These are phyloP conservation scores for Kwoniella dendrophila DNA, from an alignment of 768 basidiomycete genomes.

Conservation along the genomic window DNA sequence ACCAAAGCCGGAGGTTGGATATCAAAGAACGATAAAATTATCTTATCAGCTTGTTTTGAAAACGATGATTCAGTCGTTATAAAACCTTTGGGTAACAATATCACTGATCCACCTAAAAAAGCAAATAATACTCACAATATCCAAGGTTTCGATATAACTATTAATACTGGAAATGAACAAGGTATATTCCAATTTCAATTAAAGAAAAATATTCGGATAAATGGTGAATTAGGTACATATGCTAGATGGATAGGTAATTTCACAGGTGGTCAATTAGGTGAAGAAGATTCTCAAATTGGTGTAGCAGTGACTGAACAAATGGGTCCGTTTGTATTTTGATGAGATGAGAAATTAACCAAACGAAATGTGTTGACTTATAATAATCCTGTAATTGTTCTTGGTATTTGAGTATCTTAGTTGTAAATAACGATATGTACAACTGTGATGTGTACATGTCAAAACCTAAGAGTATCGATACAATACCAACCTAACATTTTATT, in stretches of 20 bases:
- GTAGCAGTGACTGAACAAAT: conserved; percentile 8
- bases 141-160: conserved; percentile 8
- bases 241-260: conserved; percentile 19
- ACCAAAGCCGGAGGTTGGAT: conserved; percentile 8
- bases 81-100: conserved; percentile 3
- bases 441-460: too few species aligned
- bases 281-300: neutral
- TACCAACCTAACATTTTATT: neutral
- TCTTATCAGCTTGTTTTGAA: conserved; percentile 3
- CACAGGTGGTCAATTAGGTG: neutral
- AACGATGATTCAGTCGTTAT: neutral
- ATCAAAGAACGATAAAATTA: neutral
- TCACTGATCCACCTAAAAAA: conserved; percentile 7
- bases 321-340: conserved; percentile 7
- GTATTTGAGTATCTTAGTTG: too few species aligned
- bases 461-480: too few species aligned
- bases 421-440: too few species aligned
- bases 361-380: too few species aligned
- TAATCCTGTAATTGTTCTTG: too few species aligned
- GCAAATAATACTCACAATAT: conserved; percentile 9
- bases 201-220: conserved; percentile 1
- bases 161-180: neutral
- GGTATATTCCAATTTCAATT: conserved; percentile 6
- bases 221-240: conserved; percentile 1
- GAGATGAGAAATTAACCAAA: too few species aligned